Conservation (phyloP, 1,139 yeast genomes). For the Schwanniomyces etchellsii region DNA sequence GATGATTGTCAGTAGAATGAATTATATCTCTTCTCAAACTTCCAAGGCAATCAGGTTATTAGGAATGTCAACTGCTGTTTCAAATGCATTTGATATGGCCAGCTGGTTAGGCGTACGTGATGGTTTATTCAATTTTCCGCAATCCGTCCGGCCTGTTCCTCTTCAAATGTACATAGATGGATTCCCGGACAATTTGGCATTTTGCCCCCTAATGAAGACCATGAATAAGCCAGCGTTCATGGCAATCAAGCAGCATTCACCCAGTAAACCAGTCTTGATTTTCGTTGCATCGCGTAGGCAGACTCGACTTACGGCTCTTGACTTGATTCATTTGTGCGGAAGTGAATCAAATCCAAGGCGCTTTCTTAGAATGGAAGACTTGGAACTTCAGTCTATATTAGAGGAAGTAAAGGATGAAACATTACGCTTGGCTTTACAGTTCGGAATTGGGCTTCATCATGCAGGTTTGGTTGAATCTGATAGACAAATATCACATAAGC, state of each 20-base stretch:
- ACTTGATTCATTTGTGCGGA: slow-evolving; percentile 89
- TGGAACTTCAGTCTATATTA: slow-evolving; percentile 61
- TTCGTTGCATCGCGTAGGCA: slow-evolving; percentile 98
- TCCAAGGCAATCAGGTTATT: slow-evolving; percentile 70
- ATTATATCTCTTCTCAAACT: slow-evolving; percentile 76
- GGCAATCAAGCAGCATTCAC: slow-evolving; percentile 95
- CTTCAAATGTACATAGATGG: slow-evolving; percentile 97
- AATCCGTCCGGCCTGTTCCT: slow-evolving; percentile 96
- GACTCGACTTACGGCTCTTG: slow-evolving; percentile 90
- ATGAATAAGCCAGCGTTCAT: slow-evolving; percentile 97
- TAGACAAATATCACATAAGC: slow-evolving; percentile 77
- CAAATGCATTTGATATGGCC: slow-evolving; percentile 97
- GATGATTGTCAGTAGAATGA: slow-evolving; percentile 98
- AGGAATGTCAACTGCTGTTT: slow-evolving; percentile 97
- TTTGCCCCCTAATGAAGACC: slow-evolving; percentile 92
- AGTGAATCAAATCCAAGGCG: slow-evolving; percentile 90
- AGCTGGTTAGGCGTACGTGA: slow-evolving; percentile 92
- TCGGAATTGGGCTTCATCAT: slow-evolving; percentile 96
- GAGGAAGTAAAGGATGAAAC: slow-evolving; percentile 84
- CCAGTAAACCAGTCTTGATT: slow-evolving; percentile 84
- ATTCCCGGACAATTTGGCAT: slow-evolving; percentile 89
- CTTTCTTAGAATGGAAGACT: slow-evolving; percentile 72
- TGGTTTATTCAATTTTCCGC: slow-evolving; percentile 90
- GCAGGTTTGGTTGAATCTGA: slow-evolving; percentile 94
- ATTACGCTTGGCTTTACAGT: slow-evolving; percentile 73